phyloP scores from a whole-genome alignment of 371 early-diverging fungal genomes.

The Mortierella sp. region DNA sequence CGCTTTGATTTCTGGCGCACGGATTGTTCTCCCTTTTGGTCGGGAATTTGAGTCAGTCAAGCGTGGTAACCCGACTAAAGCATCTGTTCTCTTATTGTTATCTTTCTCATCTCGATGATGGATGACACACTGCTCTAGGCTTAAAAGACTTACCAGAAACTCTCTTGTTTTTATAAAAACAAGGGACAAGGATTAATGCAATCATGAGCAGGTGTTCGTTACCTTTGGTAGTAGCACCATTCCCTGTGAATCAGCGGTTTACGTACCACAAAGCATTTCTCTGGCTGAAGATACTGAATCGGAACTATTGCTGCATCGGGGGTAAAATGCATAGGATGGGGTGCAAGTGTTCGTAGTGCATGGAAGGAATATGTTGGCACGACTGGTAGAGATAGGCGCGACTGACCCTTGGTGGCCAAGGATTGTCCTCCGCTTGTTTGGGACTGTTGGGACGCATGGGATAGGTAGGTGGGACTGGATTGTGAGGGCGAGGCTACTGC shows the following conservation, averaged over 20 bases:
- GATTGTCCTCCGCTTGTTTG: not conserved
- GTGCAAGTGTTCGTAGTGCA: conserved; percentile 29
- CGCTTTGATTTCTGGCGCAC: conserved; percentile 25
- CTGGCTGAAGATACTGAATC: conserved; percentile 24
- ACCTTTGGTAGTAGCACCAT: no score
- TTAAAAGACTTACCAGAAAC: conserved; percentile 13
- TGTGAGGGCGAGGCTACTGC: not conserved
- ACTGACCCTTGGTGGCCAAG: not conserved
- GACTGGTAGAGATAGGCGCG: not conserved
- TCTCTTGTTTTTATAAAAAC: not conserved
- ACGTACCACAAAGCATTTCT: conserved; percentile 32
- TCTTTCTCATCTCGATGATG: no score
- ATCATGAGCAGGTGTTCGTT: no score
- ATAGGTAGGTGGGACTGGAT: not conserved
- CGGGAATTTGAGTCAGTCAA: not conserved
- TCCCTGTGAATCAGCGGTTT: no score
- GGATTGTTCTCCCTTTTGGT: conserved; percentile 23
- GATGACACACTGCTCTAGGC: not conserved
- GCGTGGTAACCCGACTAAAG: no score
- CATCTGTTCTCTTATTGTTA: not conserved
- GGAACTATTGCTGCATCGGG: conserved; percentile 41
- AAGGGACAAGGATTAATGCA: not conserved
- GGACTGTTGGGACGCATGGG: not conserved
- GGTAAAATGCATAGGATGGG: conserved; percentile 14
- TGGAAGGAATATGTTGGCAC: conserved; percentile 23